phyloP scores from a whole-genome alignment of 208 protist genomes.

The Angomonas ambiguus region DNA sequence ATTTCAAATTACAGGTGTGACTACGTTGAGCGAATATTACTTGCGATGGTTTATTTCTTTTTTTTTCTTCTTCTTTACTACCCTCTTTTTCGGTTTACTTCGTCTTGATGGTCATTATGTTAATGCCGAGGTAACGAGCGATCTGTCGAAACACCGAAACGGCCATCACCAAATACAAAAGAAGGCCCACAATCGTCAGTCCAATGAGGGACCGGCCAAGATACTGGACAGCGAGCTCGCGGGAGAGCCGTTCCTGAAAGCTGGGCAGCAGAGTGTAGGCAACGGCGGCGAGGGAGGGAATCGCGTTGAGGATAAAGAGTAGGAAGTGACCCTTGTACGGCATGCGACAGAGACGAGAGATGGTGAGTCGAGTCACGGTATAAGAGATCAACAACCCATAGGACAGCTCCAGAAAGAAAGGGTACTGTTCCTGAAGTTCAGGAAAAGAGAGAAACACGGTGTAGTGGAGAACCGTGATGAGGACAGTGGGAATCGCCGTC shows the following conservation, averaged over 20 bases:
- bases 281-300: slow-evolving; percentile 25
- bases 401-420: slow-evolving; percentile 73
- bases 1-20: too few species aligned
- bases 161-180: slow-evolving; percentile 71
- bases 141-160: slow-evolving; percentile 58
- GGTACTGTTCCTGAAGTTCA: slow-evolving; percentile 38
- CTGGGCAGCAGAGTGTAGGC: slow-evolving; percentile 28
- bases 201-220: slow-evolving; percentile 39
- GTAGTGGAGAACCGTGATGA: slow-evolving; percentile 42
- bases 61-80: background rate
- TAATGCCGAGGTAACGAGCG: slow-evolving; percentile 40
- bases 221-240: slow-evolving; percentile 15
- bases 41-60: background rate
- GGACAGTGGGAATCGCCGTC: slow-evolving; percentile 34
- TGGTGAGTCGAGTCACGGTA: slow-evolving; percentile 71
- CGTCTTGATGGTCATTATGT: slow-evolving; percentile 51
- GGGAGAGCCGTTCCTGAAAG: slow-evolving; percentile 2
- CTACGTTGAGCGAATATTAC: too few species aligned
- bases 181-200: slow-evolving; percentile 35
- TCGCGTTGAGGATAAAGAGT: slow-evolving; percentile 34
- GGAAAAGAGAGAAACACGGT: slow-evolving; percentile 39
- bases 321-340: slow-evolving; percentile 48
- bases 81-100: background rate
- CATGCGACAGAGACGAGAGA: slow-evolving; percentile 73
- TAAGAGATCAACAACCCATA: slow-evolving; percentile 67